These are phyloP conservation scores for Quercus dentata DNA, from an alignment of 306 rosid species.

Conservation along the genomic window DNA sequence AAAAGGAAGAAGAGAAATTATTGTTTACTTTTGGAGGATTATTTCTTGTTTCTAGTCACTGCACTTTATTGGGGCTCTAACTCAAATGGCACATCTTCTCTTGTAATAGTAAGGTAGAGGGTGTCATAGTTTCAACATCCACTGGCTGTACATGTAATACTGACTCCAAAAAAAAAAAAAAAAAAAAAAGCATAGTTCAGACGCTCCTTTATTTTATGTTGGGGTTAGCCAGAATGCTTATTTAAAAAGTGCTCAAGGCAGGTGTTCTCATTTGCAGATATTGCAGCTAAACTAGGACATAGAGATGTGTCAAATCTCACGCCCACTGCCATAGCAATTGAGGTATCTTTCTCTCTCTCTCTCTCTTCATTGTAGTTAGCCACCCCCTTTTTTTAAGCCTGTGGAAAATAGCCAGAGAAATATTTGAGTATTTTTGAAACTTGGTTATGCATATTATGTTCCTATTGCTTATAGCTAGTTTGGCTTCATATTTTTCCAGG, in stretches of 20 bases:
- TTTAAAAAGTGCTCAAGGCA: background rate
- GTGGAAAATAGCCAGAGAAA: too few species aligned
- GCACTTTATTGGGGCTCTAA: background rate
- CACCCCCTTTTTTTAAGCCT: background rate
- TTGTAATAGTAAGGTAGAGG: background rate
- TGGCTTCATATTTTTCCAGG: constrained; percentile 43
- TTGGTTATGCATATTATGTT: constrained; percentile 4
- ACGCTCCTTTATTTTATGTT: background rate
- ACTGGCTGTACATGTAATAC: too few species aligned
- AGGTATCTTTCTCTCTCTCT: constrained; percentile 49
- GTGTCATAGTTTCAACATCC: too few species aligned
- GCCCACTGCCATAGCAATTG: constrained; percentile 75
- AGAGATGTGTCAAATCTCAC: constrained; percentile 64
- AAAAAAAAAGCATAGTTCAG: too few species aligned
- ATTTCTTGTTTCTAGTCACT: background rate
- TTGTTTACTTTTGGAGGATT: background rate
- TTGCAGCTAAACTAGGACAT: constrained; percentile 65
- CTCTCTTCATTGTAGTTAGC: constrained; percentile 2
- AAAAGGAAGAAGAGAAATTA: background rate
- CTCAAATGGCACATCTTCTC: background rate
- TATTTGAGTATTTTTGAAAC: background rate
- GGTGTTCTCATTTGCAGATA: constrained; percentile 42
- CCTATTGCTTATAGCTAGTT: background rate
- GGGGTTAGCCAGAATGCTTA: background rate
- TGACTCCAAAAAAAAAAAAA: too few species aligned